These are phyloP conservation scores for Spinellus fusiger DNA, from an alignment of 192 early-diverging fungal species.

Conservation along the genomic window DNA sequence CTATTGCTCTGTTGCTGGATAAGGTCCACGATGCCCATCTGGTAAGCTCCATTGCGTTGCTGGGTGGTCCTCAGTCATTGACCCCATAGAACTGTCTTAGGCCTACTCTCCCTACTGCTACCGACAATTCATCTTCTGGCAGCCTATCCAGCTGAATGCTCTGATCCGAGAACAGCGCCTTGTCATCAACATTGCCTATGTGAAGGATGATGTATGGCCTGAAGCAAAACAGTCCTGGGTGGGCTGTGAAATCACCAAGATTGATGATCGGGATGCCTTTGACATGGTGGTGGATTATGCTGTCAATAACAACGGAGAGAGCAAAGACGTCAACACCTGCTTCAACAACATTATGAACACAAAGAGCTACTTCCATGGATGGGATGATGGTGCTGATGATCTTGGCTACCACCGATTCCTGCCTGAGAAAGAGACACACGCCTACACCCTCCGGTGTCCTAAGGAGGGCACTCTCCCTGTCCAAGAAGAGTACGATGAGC, in stretches of 20 bases:
- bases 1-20: constrained; percentile 27
- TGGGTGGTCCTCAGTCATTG: background rate
- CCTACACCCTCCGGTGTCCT: constrained; percentile 26
- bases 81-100: constrained; percentile 4
- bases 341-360: constrained; percentile 37
- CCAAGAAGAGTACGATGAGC: constrained; percentile 21
- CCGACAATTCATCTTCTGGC: constrained; percentile 33
- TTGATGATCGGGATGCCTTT: constrained; percentile 23
- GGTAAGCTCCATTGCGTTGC: constrained; percentile 11
- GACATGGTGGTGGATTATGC: constrained; percentile 34
- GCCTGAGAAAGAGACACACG: constrained; percentile 27
- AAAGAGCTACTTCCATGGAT: constrained; percentile 35
- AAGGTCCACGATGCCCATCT: constrained; percentile 36
- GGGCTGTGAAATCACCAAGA: constrained; percentile 28
- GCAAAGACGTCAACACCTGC: constrained; percentile 34
- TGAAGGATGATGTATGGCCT: constrained; percentile 27
- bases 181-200: constrained; percentile 30
- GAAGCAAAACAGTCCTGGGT: constrained; percentile 28
- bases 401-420: constrained; percentile 35
- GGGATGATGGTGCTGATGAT: constrained; percentile 37
- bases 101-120: constrained; percentile 30
- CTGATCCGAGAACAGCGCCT: constrained; percentile 13
- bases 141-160: constrained; percentile 31
- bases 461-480: constrained; percentile 14
- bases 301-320: constrained; percentile 35